Conservation (phyloP, 768 basidiomycete species). For the Panaeolus cyanescens region DNA sequence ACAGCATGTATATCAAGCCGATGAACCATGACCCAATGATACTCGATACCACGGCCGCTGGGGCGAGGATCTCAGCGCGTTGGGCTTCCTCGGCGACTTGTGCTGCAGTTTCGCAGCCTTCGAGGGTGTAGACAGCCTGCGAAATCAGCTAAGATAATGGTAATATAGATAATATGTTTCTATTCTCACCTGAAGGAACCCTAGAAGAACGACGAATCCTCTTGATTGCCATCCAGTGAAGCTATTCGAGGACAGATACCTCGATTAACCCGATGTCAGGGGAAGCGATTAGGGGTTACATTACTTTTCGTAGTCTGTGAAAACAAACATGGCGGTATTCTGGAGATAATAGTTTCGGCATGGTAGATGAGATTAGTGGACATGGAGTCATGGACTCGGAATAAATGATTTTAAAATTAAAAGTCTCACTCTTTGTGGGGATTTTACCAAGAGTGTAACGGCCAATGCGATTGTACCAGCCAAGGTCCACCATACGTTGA, state of each 20-base stretch:
- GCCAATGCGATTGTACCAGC: constrained; percentile 60
- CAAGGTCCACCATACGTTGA: constrained; percentile 64
- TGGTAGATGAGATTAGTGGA: constrained; percentile 2
- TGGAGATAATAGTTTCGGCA: constrained; percentile 16
- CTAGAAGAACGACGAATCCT: constrained; percentile 59
- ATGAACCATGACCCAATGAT: constrained; percentile 60
- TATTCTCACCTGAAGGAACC: constrained; percentile 47
- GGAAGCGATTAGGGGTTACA: constrained; percentile 8
- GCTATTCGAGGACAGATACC: constrained; percentile 24
- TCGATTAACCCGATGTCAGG: neutral
- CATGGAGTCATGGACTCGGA: no score
- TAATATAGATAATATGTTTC: neutral
- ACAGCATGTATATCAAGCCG: constrained; percentile 58
- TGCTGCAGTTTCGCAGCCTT: constrained; percentile 66
- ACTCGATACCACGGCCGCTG: constrained; percentile 56
- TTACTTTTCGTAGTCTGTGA: constrained; percentile 58
- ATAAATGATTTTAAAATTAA: no score
- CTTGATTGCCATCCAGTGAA: constrained; percentile 57
- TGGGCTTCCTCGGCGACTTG: constrained; percentile 63
- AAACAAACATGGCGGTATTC: constrained; percentile 56
- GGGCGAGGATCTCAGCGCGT: constrained; percentile 57
- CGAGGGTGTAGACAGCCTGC: constrained; percentile 59
- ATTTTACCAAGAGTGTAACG: constrained; percentile 56
- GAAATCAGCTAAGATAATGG: neutral
- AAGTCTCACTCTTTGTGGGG: constrained; percentile 46